Evolutionary conservation across 2,329 filamentous ascomycete species (phyloP), one percentile per base, ranked within the genome.

Genomic region (Sarocladium kiliense): DNA sequence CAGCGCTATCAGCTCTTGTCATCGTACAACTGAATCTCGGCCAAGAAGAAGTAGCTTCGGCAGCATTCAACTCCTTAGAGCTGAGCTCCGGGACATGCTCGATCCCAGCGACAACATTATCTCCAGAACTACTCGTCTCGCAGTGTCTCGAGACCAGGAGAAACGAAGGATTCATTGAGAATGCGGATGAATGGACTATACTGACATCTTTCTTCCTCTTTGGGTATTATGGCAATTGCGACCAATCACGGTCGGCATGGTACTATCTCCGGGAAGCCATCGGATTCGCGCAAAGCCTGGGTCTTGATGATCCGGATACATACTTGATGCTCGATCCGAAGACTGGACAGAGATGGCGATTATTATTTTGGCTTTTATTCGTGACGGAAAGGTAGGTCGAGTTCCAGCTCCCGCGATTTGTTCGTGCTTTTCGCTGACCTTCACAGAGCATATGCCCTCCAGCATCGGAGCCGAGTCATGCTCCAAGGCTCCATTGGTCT

Each of bases 251-350:
- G 23, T 51, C 53, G 12, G 61, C 61, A 18, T 61, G 58, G 56
- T 63, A 63, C 27, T 58, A 63, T 42, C 56, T 63, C 30, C 53
- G 58, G 14, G 61, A 63, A 26, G 61, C 61, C 12, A 63, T 63
- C 32, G 60, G 61, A 7, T 62, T 63, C 36, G 54, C 58, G 10
- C 53, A 60, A 12, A 55, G 57, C 11, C 23, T 61, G 21, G 57
- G 58, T 9, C 39, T 63, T 2, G 59, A 61, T 30, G 55, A 61
- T n/a, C 21, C 44, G 23, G 58, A 56, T 16, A 47, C 55, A 18
- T 63, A 63, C 21, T 19, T 27, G 2, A 53, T 51, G 25, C 42
- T 57, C 23, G 57, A 58, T 18, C 16, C 55, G 4, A 49, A 57
- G 10, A 56, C 50, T n/a, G 55, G 49, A 18, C 59, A 62, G 45